Percentiles rank a stretch among this genome's conserved stretches.
Evolutionary conservation across 495 filamentous ascomycete genomes (phyloP).

Genomic region (Tuber indicum): DNA sequence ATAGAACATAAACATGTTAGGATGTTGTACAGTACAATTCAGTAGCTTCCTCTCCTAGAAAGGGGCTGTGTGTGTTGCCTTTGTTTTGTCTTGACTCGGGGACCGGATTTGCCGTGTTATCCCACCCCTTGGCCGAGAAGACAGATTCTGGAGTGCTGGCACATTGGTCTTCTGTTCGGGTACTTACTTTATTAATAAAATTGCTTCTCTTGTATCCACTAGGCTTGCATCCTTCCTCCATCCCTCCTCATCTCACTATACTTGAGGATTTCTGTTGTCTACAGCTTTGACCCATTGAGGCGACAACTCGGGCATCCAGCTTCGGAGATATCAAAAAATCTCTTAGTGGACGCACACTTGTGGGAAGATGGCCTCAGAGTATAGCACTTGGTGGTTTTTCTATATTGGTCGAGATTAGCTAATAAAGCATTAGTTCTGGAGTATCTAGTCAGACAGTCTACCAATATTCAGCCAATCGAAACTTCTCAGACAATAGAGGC

Average conservation of each 20-base stretch:
- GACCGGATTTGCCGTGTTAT: background rate
- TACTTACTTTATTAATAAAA: background rate
- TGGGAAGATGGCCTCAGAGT: background rate
- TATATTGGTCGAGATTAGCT: constrained; percentile 6
- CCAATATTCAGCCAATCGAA: too few species aligned
- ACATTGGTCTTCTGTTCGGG: too few species aligned
- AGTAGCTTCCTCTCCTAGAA: too few species aligned
- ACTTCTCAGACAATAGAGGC: too few species aligned
- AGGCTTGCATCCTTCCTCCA: background rate
- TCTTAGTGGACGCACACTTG: constrained; percentile 44
- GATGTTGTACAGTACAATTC: background rate
- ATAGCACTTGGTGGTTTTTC: background rate
- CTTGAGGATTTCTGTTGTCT: background rate
- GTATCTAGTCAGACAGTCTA: too few species aligned
- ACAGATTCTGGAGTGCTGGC: too few species aligned
- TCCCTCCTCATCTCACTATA: background rate
- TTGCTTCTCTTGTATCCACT: background rate
- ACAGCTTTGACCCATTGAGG: background rate
- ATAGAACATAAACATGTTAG: background rate
- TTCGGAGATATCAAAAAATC: background rate
- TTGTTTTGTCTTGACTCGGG: too few species aligned
- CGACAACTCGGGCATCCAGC: background rate
- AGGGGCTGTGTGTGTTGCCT: background rate
- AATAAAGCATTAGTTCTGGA: background rate
- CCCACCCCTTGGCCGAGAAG: too few species aligned